Percentiles rank a stretch among this genome's conserved stretches.
Conservation (phyloP, 306 rosid genomes). For the Hippophae tibetana region DNA sequence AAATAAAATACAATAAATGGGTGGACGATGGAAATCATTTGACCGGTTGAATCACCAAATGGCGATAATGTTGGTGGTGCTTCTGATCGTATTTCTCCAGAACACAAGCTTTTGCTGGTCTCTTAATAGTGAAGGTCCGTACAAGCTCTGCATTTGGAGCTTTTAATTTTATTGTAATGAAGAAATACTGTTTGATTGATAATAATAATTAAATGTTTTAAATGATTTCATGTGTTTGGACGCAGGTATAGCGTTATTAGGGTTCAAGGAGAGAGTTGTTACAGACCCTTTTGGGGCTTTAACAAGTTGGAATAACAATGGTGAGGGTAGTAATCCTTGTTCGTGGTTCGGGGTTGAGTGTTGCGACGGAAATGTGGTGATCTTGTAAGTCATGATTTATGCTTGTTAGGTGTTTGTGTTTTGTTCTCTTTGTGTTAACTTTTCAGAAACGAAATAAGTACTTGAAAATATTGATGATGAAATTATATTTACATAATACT, state of each 20-base stretch:
- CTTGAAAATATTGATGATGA: background rate
- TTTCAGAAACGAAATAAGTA: background rate
- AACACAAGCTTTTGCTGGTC: conserved; percentile 26
- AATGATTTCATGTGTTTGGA: conserved; percentile 14
- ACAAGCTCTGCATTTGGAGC: background rate
- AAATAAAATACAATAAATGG: conserved; percentile 21
- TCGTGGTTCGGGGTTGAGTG: conserved; percentile 72
- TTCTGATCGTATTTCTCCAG: conserved; percentile 17
- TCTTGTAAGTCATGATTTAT: conserved; percentile 45
- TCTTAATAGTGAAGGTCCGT: conserved; percentile 42
- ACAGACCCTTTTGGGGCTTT: conserved; percentile 52
- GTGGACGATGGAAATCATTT: conserved; percentile 27
- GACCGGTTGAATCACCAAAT: conserved; percentile 20
- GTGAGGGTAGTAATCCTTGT: conserved; percentile 35
- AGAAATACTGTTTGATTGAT: background rate
- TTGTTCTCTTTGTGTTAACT: background rate
- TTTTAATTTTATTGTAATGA: background rate
- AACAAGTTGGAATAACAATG: conserved; percentile 40
- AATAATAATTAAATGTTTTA: background rate
- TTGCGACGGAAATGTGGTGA: conserved; percentile 44
- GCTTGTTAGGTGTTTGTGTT: background rate
- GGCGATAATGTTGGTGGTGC: conserved; percentile 18
- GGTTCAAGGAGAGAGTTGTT: conserved; percentile 36
- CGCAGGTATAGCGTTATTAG: conserved; percentile 52
- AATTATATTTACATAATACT: too few relatives aligned